These are phyloP conservation scores for Phytophthora fragariae DNA, from an alignment of 352 stramenopile species.

Conservation along the genomic window DNA sequence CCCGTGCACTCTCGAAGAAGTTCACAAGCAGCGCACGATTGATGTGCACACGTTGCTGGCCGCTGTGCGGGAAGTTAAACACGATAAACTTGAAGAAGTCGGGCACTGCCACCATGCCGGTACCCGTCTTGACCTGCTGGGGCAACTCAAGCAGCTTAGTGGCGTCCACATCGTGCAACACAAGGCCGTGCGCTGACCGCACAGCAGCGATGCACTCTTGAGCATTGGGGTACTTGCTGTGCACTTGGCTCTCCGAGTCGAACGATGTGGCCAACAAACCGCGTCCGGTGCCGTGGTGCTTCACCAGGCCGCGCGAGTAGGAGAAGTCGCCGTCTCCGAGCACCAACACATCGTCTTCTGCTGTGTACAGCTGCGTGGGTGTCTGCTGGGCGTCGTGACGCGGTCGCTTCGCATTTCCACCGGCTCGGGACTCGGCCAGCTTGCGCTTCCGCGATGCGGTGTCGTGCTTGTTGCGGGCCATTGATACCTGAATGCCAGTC, in stretches of 20 bases:
- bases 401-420: conserved; percentile 41
- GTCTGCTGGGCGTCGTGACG: conserved; percentile 15
- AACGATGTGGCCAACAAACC: conserved; percentile 81
- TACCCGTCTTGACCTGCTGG: conserved; percentile 29
- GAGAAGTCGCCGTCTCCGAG: conserved; percentile 89
- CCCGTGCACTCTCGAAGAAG: conserved; percentile 86
- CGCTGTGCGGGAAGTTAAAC: conserved; percentile 92
- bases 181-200: conserved; percentile 42
- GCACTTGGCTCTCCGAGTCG: conserved; percentile 71
- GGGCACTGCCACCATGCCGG: conserved; percentile 37
- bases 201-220: conserved; percentile 73
- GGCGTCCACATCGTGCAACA: conserved; percentile 85
- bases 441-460: conserved; percentile 25
- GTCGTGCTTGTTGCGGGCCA: conserved; percentile 52
- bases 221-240: conserved; percentile 83
- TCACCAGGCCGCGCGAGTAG: conserved; percentile 74
- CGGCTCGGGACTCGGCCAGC: neutral
- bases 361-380: conserved; percentile 52
- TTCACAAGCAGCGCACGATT: conserved; percentile 82
- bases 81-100: conserved; percentile 85
- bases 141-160: conserved; percentile 77
- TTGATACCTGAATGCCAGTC: conserved; percentile 30
- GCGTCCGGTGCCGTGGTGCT: conserved; percentile 64
- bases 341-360: conserved; percentile 70
- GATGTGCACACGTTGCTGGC: conserved; percentile 88